These are phyloP conservation scores for Bretschneidera sinensis DNA, from an alignment of 345 rosid species.

Conservation along the genomic window DNA sequence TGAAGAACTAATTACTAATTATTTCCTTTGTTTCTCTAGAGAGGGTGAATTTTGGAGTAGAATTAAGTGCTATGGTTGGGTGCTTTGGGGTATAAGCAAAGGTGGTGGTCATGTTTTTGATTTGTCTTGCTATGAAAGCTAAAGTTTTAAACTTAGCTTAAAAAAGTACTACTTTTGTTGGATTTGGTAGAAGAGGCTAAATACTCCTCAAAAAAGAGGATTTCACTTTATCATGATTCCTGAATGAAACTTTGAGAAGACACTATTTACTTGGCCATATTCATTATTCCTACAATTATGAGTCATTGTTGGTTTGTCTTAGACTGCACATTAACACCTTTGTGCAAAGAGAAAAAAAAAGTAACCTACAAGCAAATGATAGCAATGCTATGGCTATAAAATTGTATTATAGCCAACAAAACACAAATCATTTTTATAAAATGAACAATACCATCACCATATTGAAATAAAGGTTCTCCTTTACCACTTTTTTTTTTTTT, in stretches of 20 bases:
- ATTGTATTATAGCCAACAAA: too few species aligned
- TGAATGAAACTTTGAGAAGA: slow-evolving; percentile 42
- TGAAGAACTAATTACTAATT: slow-evolving; percentile 14
- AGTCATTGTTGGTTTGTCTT: slow-evolving; percentile 30
- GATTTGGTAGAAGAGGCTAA: slow-evolving; percentile 46
- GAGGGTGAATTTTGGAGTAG: slow-evolving; percentile 17
- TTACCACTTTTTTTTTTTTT: too few species aligned
- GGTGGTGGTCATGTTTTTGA: slow-evolving; percentile 40
- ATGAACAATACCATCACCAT: too few species aligned
- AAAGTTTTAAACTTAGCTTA: slow-evolving; percentile 18
- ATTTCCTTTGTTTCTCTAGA: not conserved
- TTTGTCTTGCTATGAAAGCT: slow-evolving; percentile 63
- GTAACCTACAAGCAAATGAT: too few species aligned
- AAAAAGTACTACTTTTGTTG: slow-evolving; percentile 17
- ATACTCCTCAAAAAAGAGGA: slow-evolving; percentile 25
- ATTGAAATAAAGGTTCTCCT: too few species aligned
- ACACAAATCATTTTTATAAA: too few species aligned
- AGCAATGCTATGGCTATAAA: too few species aligned
- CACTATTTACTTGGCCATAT: slow-evolving; percentile 36
- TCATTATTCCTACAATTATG: slow-evolving; percentile 27
- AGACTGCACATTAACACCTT: slow-evolving; percentile 22
- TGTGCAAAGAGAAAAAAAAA: slow-evolving; percentile 2
- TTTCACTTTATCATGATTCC: slow-evolving; percentile 34
- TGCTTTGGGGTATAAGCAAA: slow-evolving; percentile 93
- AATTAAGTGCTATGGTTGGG: slow-evolving; percentile 47